phyloP scores from a whole-genome alignment of 345 rosid species.

The Erodium maritimum region DNA sequence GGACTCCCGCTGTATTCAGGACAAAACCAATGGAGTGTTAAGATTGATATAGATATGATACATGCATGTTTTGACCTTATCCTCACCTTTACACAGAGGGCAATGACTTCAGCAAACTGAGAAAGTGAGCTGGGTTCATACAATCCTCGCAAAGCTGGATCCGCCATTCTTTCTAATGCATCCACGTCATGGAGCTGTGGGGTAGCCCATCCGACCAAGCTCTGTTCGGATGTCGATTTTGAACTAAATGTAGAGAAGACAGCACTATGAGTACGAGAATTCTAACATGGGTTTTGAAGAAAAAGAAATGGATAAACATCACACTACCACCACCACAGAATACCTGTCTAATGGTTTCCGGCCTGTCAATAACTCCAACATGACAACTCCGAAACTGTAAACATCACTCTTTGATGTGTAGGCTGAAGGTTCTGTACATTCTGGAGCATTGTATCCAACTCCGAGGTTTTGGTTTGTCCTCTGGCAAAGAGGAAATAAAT shows the following conservation, averaged over 20 bases:
- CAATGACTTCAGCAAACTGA: constrained; percentile 61
- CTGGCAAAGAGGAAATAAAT: constrained; percentile 32
- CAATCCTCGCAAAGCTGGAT: constrained; percentile 84
- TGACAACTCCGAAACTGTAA: constrained; percentile 91
- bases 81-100: constrained; percentile 72
- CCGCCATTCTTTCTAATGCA: constrained; percentile 61
- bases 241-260: too few relatives aligned
- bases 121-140: constrained; percentile 71
- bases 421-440: constrained; percentile 55
- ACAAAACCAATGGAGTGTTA: constrained; percentile 2
- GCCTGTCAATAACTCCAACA: constrained; percentile 83
- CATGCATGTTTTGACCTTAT: background rate
- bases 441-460: constrained; percentile 90
- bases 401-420: constrained; percentile 82
- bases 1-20: constrained; percentile 43
- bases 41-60: too few relatives aligned
- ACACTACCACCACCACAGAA: background rate
- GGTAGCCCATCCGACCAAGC: constrained; percentile 80
- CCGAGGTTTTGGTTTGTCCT: constrained; percentile 84
- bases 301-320: too few relatives aligned
- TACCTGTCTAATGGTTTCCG: constrained; percentile 76
- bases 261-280: background rate
- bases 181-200: constrained; percentile 61
- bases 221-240: constrained; percentile 55
- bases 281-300: background rate